These are phyloP conservation scores for Phytopythium aichiense DNA, from an alignment of 352 stramenopile genomes.

Conservation along the genomic window DNA sequence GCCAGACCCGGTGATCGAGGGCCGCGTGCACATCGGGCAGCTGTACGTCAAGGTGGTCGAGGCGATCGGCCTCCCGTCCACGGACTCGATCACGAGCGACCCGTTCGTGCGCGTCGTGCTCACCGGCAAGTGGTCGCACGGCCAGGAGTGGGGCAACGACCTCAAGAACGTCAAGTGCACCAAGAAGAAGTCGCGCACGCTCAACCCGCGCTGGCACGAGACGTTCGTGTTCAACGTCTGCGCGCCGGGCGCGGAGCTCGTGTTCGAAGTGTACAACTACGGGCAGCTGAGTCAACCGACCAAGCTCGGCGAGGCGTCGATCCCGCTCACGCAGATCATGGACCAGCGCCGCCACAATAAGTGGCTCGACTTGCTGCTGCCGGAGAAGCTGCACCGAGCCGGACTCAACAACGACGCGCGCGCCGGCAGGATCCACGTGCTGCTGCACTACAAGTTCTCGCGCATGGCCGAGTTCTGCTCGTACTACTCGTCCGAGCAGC, in stretches of 20 bases:
- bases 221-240: constrained; percentile 89
- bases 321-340: constrained; percentile 78
- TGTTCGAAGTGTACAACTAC: constrained; percentile 86
- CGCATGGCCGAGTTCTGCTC: constrained; percentile 81
- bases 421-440: constrained; percentile 76
- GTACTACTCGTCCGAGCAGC: constrained; percentile 71
- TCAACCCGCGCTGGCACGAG: constrained; percentile 85
- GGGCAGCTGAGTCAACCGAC: constrained; percentile 77
- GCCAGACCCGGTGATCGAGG: constrained; percentile 74
- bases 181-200: constrained; percentile 83
- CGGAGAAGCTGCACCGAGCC: constrained; percentile 72
- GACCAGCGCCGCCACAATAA: constrained; percentile 86
- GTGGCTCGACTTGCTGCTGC: constrained; percentile 77
- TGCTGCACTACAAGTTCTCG: constrained; percentile 87
- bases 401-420: constrained; percentile 81
- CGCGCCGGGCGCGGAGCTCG: constrained; percentile 69
- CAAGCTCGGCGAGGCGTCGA: constrained; percentile 76
- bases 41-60: constrained; percentile 86
- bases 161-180: constrained; percentile 80
- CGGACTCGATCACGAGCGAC: constrained; percentile 86
- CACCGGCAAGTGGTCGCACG: constrained; percentile 82
- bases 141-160: constrained; percentile 79
- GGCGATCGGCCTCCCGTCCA: constrained; percentile 78
- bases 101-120: constrained; percentile 83
- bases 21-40: constrained; percentile 79